These are phyloP conservation scores for Pseudogymnoascus sp. DNA, from an alignment of 2,329 filamentous ascomycete species.

Conservation along the genomic window DNA sequence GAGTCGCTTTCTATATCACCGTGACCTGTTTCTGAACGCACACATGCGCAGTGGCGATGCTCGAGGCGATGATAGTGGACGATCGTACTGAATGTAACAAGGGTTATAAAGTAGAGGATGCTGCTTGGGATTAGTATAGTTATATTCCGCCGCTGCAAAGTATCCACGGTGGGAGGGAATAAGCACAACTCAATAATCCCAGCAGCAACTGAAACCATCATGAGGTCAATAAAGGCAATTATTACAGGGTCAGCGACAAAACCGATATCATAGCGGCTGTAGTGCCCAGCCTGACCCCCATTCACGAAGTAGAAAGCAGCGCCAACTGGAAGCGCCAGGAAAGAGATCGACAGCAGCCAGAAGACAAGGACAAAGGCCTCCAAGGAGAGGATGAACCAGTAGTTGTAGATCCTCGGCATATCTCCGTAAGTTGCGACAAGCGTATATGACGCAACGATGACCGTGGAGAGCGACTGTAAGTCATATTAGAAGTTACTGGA, in stretches of 20 bases:
- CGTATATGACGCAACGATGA: neutral
- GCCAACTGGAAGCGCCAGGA: neutral
- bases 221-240: neutral
- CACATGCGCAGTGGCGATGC: neutral
- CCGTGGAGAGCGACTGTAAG: neutral
- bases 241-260: neutral
- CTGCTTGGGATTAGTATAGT: neutral
- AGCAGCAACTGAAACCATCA: conserved; percentile 2
- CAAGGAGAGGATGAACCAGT: neutral
- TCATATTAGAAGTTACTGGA: neutral
- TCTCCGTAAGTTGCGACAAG: neutral
- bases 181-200: neutral
- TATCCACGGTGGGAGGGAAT: neutral
- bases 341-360: neutral
- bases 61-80: neutral
- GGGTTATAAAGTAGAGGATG: conserved; percentile 2
- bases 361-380: neutral
- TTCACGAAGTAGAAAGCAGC: neutral
- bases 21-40: neutral
- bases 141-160: neutral
- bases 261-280: neutral
- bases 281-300: neutral
- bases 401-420: neutral
- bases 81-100: neutral
- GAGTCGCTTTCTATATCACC: neutral